Conservation (phyloP, 306 rosid species). For the Cicer pinnatifidum region DNA sequence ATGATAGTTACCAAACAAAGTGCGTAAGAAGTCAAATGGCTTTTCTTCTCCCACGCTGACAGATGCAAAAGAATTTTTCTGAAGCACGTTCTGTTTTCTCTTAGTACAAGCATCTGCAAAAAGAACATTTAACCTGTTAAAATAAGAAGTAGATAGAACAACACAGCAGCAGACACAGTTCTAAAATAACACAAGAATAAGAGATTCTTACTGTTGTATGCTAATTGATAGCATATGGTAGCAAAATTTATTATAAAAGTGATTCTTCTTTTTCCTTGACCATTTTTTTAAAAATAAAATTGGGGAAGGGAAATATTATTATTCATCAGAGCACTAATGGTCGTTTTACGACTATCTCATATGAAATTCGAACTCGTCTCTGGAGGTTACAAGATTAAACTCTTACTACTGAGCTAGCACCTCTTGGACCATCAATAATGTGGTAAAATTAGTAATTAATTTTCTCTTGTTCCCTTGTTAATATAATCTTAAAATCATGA, state of each 20-base stretch:
- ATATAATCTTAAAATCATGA: not conserved
- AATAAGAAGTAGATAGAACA: conserved; percentile 41
- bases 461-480: not conserved
- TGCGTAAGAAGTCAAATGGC: conserved; percentile 84
- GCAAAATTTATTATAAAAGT: not conserved
- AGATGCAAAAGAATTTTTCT: conserved; percentile 76
- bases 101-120: conserved; percentile 63
- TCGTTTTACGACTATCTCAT: no score
- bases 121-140: conserved; percentile 46
- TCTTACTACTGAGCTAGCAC: no score
- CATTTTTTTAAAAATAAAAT: not conserved
- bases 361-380: no score
- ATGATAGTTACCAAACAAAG: conserved; percentile 66
- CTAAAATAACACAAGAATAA: conserved; percentile 22
- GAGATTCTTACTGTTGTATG: conserved; percentile 30
- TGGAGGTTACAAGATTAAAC: no score
- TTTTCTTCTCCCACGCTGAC: conserved; percentile 68
- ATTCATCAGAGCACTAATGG: no score
- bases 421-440: not conserved
- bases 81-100: conserved; percentile 48
- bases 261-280: conserved; percentile 17
- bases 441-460: not conserved
- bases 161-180: conserved; percentile 35
- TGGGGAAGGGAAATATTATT: no score
- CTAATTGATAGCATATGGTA: not conserved